These are phyloP conservation scores for Amphicarpaea edgeworthii DNA, from an alignment of 306 rosid species.

Conservation along the genomic window DNA sequence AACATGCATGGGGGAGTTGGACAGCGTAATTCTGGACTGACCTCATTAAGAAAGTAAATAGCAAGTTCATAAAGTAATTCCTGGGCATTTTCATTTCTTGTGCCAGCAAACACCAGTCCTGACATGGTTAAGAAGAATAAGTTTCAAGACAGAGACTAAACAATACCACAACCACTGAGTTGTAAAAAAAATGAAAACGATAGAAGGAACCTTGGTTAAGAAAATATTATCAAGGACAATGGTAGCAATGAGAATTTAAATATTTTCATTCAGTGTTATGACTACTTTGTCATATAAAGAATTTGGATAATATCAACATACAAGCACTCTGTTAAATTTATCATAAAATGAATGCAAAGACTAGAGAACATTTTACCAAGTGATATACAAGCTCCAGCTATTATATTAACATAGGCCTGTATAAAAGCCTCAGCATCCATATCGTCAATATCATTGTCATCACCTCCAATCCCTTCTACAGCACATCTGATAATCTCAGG, in stretches of 20 bases:
- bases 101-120: slow-evolving; percentile 96
- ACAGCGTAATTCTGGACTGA: slow-evolving; percentile 48
- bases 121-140: slow-evolving; percentile 41
- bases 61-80: slow-evolving; percentile 87
- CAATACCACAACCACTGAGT: slow-evolving; percentile 24
- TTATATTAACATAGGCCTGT: slow-evolving; percentile 93
- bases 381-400: slow-evolving; percentile 94
- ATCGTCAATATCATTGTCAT: slow-evolving; percentile 71
- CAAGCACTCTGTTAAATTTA: slow-evolving; percentile 6
- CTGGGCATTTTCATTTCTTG: slow-evolving; percentile 83
- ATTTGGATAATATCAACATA: slow-evolving; percentile 23
- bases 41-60: slow-evolving; percentile 89
- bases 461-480: slow-evolving; percentile 74
- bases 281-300: slow-evolving; percentile 22
- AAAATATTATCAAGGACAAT: slow-evolving; percentile 16
- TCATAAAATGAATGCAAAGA: slow-evolving; percentile 42
- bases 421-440: slow-evolving; percentile 89
- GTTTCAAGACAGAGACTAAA: slow-evolving; percentile 41
- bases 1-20: slow-evolving; percentile 38
- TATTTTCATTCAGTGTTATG: slow-evolving; percentile 19
- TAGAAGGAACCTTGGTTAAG: slow-evolving; percentile 20
- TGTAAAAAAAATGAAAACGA: slow-evolving; percentile 20
- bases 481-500: slow-evolving; percentile 77
- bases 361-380: slow-evolving; percentile 66
- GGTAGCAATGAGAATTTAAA: slow-evolving; percentile 15